Base-by-base conservation (phyloP, 192 early-diverging fungal species). In the Podila minutissima region DNA sequence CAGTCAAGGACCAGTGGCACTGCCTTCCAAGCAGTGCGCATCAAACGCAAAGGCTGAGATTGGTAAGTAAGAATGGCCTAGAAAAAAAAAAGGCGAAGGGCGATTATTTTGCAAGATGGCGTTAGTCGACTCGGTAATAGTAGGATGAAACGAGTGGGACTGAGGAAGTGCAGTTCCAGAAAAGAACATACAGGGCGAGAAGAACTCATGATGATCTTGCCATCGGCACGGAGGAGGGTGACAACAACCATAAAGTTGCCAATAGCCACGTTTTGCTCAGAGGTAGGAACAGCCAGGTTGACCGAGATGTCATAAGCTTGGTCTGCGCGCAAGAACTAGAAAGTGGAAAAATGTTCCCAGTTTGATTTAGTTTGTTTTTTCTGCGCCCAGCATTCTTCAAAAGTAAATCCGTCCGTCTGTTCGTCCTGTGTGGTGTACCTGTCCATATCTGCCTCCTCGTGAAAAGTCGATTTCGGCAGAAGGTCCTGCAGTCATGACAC, bases 51-150 rank as follows among this genome's bases (percentile, higher is more conserved):
- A 4, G 83, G 72, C 4, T 31, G 10, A 3, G 85, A 86, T 64
- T 86, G 79, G 51, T 85, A 83, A 13, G 82, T 72, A 57, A 85
- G 84, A 41, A 85, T 85, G 24, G 67, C 66, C 84, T 85, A 74
- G 64, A 19, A 60, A 24, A 28, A 57, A 62, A 35, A 41, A 62
- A 53, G 31, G 64, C 13, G 9, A 60, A 24, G 17, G 19, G 29
- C 29, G 38, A 31, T 10, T 22, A 33, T 46, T 35, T 49, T 48
- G 22, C 38, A 59, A n/a, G 5, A 57, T 3, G 9, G 41, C 3
- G 41, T 46, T 46, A 46, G 41, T 46, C 41, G 13, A 46, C 0
- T 3, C 11, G 13, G 41, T 46, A 17, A 46, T 13, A 46, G 1
- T 33, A 2, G 8, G 41, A 1, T 46, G 41, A 41, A 41, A 5